These are phyloP conservation scores for Anastatica hierochuntica DNA, from an alignment of 345 rosid species.

Conservation along the genomic window DNA sequence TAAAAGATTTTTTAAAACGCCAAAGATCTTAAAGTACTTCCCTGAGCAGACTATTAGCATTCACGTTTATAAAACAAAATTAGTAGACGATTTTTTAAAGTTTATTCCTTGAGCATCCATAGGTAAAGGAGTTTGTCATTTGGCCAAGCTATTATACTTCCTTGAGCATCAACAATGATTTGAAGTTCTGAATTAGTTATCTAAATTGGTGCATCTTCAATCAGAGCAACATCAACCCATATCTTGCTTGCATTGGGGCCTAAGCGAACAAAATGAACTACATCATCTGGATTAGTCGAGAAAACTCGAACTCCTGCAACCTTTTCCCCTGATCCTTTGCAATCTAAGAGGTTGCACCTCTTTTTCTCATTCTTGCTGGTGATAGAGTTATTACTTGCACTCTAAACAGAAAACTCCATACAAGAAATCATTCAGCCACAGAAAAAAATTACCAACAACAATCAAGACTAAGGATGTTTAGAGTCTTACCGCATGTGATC, in stretches of 20 bases:
- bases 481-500: not conserved
- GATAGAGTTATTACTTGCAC: not conserved
- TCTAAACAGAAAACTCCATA: not conserved
- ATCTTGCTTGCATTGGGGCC: not conserved
- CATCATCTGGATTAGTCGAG: not conserved
- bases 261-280: not conserved
- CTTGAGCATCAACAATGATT: not conserved
- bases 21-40: too few relatives aligned
- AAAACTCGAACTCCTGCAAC: not conserved
- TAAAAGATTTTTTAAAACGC: too few relatives aligned
- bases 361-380: not conserved
- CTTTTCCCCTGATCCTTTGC: not conserved
- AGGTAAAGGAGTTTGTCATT: not conserved
- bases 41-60: too few relatives aligned
- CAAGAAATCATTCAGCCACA: not conserved
- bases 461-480: too few relatives aligned
- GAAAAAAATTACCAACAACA: too few relatives aligned
- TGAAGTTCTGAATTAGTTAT: not conserved
- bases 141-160: not conserved
- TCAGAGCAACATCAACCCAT: not conserved
- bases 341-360: not conserved
- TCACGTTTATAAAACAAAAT: too few relatives aligned
- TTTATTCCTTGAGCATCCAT: too few relatives aligned
- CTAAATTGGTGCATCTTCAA: not conserved
- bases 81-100: too few relatives aligned